Conservation (phyloP, 2,329 filamentous ascomycete genomes). For the Ceratocystis diversiconidia region DNA sequence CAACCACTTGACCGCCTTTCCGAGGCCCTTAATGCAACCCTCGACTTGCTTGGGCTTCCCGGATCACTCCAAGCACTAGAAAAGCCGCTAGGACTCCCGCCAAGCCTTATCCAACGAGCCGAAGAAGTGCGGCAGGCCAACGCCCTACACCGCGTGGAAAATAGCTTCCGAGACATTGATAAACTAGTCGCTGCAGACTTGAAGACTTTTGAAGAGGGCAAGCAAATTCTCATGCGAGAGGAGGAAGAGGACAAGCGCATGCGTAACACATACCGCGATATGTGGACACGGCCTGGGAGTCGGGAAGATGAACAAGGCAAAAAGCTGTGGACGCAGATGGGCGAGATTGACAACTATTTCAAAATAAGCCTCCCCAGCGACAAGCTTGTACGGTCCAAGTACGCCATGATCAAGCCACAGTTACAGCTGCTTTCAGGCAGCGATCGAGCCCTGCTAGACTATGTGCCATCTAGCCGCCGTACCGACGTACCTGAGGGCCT, state of each 20-base stretch:
- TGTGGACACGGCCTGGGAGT: constrained; percentile 62
- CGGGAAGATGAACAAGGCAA: constrained; percentile 48
- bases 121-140: constrained; percentile 90
- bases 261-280: constrained; percentile 64
- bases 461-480: constrained; percentile 71
- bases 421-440: constrained; percentile 65
- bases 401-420: constrained; percentile 58
- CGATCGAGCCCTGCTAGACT: constrained; percentile 70
- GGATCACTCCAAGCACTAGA: constrained; percentile 89
- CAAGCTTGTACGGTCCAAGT: constrained; percentile 57
- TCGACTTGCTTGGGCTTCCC: constrained; percentile 74
- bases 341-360: constrained; percentile 78
- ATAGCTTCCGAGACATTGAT: constrained; percentile 75
- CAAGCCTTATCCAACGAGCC: constrained; percentile 72
- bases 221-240: constrained; percentile 62
- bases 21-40: constrained; percentile 59
- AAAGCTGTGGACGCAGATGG: constrained; percentile 60
- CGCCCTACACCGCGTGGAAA: constrained; percentile 60
- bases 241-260: constrained; percentile 68
- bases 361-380: constrained; percentile 45
- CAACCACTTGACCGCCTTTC: constrained; percentile 72
- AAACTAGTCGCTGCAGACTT: constrained; percentile 73
- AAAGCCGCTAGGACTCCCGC: constrained; percentile 81
- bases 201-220: constrained; percentile 69
- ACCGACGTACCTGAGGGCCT: constrained; percentile 67